Evolutionary conservation across 1,284 basidiomycete genomes (phyloP).

Genomic region (Cryptococcus sp.): DNA sequence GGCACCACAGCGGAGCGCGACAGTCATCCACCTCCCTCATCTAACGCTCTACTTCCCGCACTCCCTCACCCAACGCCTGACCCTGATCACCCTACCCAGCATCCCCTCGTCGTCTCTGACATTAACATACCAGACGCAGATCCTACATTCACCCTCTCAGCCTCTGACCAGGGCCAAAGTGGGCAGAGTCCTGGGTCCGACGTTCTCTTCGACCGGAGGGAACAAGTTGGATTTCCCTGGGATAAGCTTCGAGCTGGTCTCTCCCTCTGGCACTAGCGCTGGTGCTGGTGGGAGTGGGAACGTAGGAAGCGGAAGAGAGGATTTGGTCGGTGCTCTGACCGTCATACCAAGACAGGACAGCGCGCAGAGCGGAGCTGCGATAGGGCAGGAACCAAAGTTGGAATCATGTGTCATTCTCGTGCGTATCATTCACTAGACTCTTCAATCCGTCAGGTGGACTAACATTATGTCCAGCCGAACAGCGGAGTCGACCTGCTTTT

Average conservation of each 20-base stretch:
- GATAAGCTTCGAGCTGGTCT: slow-evolving; percentile 69
- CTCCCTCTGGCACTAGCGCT: slow-evolving; percentile 60
- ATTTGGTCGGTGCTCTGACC: slow-evolving; percentile 30
- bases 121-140: slow-evolving; percentile 67
- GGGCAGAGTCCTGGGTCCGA: slow-evolving; percentile 76
- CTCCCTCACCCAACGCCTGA: slow-evolving; percentile 68
- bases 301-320: slow-evolving; percentile 43
- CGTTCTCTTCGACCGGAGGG: slow-evolving; percentile 60
- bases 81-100: slow-evolving; percentile 69
- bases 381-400: slow-evolving; percentile 19
- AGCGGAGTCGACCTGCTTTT: slow-evolving; percentile 66
- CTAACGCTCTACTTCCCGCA: slow-evolving; percentile 19
- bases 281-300: slow-evolving; percentile 1
- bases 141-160: slow-evolving; percentile 62
- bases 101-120: slow-evolving; percentile 52
- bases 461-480: slow-evolving; percentile 61
- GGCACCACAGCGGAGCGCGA: slow-evolving; percentile 64
- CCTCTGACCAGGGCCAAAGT: slow-evolving; percentile 67
- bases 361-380: slow-evolving; percentile 28
- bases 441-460: slow-evolving; percentile 2
- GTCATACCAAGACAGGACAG: slow-evolving; percentile 40
- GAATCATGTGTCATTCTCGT: slow-evolving; percentile 26
- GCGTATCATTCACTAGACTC: slow-evolving; percentile 2
- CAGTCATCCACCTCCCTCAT: slow-evolving; percentile 66
- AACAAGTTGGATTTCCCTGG: slow-evolving; percentile 63